Evolutionary conservation across 2,329 filamentous ascomycete species (phyloP), one percentile per base, ranked within the genome.

Genomic region (Cryphonectria nitschkei): DNA sequence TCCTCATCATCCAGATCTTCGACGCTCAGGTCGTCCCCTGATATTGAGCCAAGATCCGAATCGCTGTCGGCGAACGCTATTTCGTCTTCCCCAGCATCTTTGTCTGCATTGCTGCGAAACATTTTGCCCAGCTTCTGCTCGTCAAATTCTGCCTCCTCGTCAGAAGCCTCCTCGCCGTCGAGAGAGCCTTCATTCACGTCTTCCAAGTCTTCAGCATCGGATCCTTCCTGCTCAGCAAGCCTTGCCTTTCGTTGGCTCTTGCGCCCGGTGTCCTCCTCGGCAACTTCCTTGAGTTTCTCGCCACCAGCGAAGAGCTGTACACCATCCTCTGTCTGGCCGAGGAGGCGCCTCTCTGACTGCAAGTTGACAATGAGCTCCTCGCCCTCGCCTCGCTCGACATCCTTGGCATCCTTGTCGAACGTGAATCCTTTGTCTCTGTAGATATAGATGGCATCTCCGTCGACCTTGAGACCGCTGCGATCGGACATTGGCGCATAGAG

Each of bases 401-500:
- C 87, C 14, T 93, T 90, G 2, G 81, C 86, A 41, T 89, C 87
- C 74, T 86, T 87, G 79, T 91, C 86, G 74, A 99, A 98, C 4
- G 89, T 97, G 76, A 92, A 92, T 0, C 89, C 89, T 75, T 90
- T 91, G 67, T 91, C 88, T 70, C 88, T 83, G 13, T 89, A 91
- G 72, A 91, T 98, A 83, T 97, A 99, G 52, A 99, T 95, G 9
- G 95, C 95, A 81, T 99, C 96, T 73, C 97, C 97, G 75, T 99
- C 96, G 67, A 99, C 95, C 78, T 98, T 90, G 16, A 99, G 89
- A 76, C 96, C 96, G 74, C 95, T 97, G 46, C 97, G 94, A 81
- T 99, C 96, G 37, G 95, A 97, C 95, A 99, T 98, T 46, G 96
- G 97, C 2, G 96, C 97, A 81, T 98, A 97, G 6, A 99, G 84